Percentiles rank a stretch among this genome's conserved stretches.
Evolutionary conservation across 106 monocot species (phyloP).

Genomic region (Iris macrosiphon): DNA sequence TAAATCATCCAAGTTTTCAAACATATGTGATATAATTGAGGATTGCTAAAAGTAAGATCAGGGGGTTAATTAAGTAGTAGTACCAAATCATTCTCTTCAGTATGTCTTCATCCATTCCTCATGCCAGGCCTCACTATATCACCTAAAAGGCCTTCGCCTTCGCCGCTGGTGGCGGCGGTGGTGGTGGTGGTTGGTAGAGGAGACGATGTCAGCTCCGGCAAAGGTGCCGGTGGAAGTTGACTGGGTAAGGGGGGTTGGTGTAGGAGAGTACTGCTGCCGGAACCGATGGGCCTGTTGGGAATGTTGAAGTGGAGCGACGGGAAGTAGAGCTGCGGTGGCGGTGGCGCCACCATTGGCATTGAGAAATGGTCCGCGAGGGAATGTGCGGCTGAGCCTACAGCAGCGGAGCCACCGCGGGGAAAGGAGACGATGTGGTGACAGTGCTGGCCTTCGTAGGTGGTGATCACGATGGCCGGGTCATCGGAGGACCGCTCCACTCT

Average conservation of each 20-base stretch:
- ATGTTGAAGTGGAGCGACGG: slow-evolving; percentile 1
- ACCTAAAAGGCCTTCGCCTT: slow-evolving; percentile 28
- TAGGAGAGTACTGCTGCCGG: slow-evolving; percentile 1
- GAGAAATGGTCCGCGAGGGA: no score
- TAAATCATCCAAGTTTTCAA: no score
- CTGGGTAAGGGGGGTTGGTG: neutral
- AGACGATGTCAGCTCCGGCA: neutral
- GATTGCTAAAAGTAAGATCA: no score
- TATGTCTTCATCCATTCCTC: slow-evolving; percentile 30
- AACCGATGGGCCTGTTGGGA: neutral
- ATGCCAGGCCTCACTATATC: slow-evolving; percentile 40
- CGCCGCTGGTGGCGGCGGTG: neutral
- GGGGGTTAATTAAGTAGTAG: no score
- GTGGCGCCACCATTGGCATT: no score
- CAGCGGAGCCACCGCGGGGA: slow-evolving; percentile 13
- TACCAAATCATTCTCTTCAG: no score
- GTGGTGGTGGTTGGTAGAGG: no score
- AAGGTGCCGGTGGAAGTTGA: neutral
- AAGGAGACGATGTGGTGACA: slow-evolving; percentile 41
- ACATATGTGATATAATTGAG: no score
- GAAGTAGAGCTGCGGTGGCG: slow-evolving; percentile 2
- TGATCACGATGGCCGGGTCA: slow-evolving; percentile 37
- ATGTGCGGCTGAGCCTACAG: neutral
- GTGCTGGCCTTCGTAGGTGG: slow-evolving; percentile 59
- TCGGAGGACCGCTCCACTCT: slow-evolving; percentile 39